Conservation (phyloP, 179 eudicot species). For the Beta macrorhiza region DNA sequence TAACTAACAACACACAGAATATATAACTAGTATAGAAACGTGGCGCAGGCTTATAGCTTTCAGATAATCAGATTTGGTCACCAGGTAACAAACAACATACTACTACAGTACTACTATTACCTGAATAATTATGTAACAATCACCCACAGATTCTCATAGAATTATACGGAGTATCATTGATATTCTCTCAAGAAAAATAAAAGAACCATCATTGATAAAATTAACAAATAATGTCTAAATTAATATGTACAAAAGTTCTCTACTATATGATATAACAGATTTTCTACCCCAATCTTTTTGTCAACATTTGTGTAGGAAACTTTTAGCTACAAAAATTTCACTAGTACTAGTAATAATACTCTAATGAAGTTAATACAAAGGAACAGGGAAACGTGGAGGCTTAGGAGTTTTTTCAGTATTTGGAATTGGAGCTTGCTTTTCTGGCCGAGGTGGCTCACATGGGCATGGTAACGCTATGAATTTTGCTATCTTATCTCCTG, state of each 20-base stretch:
- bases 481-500: slow-evolving; percentile 65
- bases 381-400: slow-evolving; percentile 48
- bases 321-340: background rate
- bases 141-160: background rate
- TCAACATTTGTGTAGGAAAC: slow-evolving; percentile 1
- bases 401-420: slow-evolving; percentile 46
- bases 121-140: too few species aligned
- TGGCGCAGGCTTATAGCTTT: background rate
- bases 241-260: slow-evolving; percentile 9
- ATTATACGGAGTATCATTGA: background rate
- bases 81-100: slow-evolving; percentile 1
- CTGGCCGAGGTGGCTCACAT: slow-evolving; percentile 52
- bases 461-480: slow-evolving; percentile 89
- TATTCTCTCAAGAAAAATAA: background rate
- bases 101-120: too few species aligned
- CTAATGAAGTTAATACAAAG: slow-evolving; percentile 37
- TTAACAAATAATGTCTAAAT: slow-evolving; percentile 5
- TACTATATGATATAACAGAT: background rate
- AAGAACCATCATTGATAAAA: background rate
- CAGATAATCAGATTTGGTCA: background rate
- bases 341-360: background rate
- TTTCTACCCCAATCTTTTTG: too few species aligned
- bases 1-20: background rate
- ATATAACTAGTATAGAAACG: background rate
- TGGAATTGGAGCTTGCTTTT: slow-evolving; percentile 23